Evolutionary conservation across 208 protist genomes (phyloP).

Genomic region (Trypanosoma congolense): DNA sequence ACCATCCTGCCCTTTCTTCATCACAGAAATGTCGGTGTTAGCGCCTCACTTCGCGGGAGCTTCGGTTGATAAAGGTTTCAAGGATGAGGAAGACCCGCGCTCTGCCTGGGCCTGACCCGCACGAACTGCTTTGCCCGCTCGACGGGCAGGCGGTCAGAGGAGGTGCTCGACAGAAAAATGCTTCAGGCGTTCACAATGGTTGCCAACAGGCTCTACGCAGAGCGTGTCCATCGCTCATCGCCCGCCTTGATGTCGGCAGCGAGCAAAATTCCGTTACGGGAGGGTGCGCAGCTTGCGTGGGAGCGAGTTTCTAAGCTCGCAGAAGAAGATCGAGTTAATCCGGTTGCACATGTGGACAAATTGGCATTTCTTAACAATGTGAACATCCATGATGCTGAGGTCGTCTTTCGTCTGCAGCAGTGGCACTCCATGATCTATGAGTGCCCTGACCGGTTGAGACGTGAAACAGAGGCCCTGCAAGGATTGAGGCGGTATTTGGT

Average conservation of each 20-base stretch:
- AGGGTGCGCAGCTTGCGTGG: conserved; percentile 28
- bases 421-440: conserved; percentile 88
- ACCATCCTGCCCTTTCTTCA: conserved; percentile 89
- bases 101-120: conserved; percentile 69
- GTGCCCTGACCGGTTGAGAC: conserved; percentile 49
- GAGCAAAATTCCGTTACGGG: conserved; percentile 71
- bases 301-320: conserved; percentile 32
- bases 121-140: conserved; percentile 68
- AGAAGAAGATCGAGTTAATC: conserved; percentile 46
- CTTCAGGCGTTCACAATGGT: conserved; percentile 77
- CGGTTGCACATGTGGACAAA: conserved; percentile 54
- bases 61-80: conserved; percentile 53
- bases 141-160: conserved; percentile 42
- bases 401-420: conserved; percentile 84
- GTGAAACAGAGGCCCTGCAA: conserved; percentile 64
- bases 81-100: conserved; percentile 58
- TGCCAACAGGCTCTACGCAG: conserved; percentile 85
- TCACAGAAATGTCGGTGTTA: conserved; percentile 72
- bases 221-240: conserved; percentile 76
- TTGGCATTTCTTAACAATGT: conserved; percentile 85
- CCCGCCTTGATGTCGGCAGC: conserved; percentile 68
- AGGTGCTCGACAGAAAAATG: conserved; percentile 64
- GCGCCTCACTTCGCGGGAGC: conserved; percentile 65
- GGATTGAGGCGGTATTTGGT: conserved; percentile 72
- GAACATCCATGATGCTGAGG: conserved; percentile 83